Evolutionary conservation across 1,284 basidiomycete species (phyloP).

Genomic region (Puccinia hordei): DNA sequence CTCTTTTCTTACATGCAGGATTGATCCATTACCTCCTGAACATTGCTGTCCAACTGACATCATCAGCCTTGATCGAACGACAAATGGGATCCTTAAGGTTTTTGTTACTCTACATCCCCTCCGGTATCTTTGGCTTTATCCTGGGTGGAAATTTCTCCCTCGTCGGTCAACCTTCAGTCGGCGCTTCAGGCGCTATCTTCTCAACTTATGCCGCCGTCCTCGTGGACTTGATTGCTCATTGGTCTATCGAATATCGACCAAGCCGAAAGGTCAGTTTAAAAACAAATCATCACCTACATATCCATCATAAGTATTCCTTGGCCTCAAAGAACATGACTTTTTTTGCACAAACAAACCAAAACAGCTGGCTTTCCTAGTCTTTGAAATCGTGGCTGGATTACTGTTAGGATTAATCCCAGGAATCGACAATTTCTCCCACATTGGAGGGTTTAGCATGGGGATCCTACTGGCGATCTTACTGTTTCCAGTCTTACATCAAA

Average conservation of each 20-base stretch:
- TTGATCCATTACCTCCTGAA: slow-evolving; percentile 55
- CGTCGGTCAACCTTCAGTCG: slow-evolving; percentile 57
- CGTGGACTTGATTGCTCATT: slow-evolving; percentile 58
- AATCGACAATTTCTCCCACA: slow-evolving; percentile 60
- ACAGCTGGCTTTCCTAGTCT: slow-evolving; percentile 41
- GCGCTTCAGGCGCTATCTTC: slow-evolving; percentile 58
- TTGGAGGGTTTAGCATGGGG: slow-evolving; percentile 59
- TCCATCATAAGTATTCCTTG: slow-evolving; percentile 53
- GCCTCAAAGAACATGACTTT: too few species aligned
- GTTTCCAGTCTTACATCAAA: slow-evolving; percentile 44
- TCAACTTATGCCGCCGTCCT: slow-evolving; percentile 59
- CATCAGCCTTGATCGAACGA: slow-evolving; percentile 58
- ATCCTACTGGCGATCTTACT: slow-evolving; percentile 26
- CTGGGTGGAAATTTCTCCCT: slow-evolving; percentile 59
- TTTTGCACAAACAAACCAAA: too few species aligned
- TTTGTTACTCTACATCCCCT: slow-evolving; percentile 56
- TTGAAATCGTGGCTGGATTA: slow-evolving; percentile 53
- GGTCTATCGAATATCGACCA: slow-evolving; percentile 52
- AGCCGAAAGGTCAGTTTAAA: slow-evolving; percentile 21
- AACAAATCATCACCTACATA: background rate
- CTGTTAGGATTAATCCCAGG: slow-evolving; percentile 58
- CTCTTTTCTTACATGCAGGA: slow-evolving; percentile 42
- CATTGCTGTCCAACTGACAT: slow-evolving; percentile 58
- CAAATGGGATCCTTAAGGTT: slow-evolving; percentile 56
- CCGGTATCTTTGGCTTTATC: slow-evolving; percentile 59